phyloP scores from a whole-genome alignment of 208 protist species.

The Crithidia expoeki region DNA sequence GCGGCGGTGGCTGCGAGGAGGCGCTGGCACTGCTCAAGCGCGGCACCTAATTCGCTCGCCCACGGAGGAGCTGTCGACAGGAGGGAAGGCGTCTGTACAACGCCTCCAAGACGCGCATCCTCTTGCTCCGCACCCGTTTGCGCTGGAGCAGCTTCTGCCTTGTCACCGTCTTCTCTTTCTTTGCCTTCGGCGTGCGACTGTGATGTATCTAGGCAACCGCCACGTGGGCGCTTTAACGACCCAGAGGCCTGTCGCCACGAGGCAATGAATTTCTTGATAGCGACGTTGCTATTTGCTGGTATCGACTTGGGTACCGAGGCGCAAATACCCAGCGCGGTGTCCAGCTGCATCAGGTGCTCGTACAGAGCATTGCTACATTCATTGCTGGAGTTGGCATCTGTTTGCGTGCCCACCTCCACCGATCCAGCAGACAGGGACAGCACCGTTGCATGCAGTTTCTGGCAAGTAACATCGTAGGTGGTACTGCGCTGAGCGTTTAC shows the following conservation, averaged over 20 bases:
- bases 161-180: background rate
- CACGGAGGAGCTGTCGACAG: constrained; percentile 9
- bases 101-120: background rate
- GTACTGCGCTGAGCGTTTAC: background rate
- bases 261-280: background rate
- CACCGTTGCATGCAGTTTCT: background rate
- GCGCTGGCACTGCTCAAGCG: constrained; percentile 7
- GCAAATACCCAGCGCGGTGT: constrained; percentile 24
- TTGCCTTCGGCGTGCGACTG: background rate
- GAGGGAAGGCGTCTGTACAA: background rate
- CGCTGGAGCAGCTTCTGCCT: background rate
- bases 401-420: constrained; percentile 18
- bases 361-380: background rate
- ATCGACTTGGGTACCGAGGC: background rate
- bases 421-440: background rate
- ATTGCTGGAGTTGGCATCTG: background rate
- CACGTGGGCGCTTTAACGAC: constrained; percentile 18
- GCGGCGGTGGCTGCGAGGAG: constrained; percentile 1
- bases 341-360: constrained; percentile 10
- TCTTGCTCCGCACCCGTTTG: constrained; percentile 20
- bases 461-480: background rate
- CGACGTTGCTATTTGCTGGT: background rate
- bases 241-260: constrained; percentile 14
- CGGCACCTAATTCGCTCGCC: background rate
- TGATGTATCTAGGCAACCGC: background rate